A percentile compares a stretch with the other conserved stretches of the same genome.
Conservation (phyloP, 345 rosid genomes). For the Boechera stricta region DNA sequence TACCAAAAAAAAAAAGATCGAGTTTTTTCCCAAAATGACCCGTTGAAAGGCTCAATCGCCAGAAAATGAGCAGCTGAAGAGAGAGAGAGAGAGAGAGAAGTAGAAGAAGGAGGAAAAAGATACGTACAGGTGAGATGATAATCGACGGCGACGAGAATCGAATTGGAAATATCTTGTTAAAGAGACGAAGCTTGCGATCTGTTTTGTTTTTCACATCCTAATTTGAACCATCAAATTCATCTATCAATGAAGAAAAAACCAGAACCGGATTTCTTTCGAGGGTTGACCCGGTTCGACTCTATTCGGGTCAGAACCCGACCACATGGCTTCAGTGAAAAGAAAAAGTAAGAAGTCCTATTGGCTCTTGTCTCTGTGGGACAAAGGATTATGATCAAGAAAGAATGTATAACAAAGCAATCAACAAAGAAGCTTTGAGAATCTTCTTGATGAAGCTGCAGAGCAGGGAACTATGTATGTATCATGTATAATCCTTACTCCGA, state of each 20-base stretch:
- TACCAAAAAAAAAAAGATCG: not conserved
- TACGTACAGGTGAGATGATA: constrained; percentile 15
- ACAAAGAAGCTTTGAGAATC: not conserved
- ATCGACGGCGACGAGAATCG: not conserved
- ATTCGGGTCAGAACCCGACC: constrained; percentile 16
- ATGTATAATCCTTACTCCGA: not conserved
- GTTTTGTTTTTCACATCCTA: not conserved
- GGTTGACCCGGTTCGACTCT: not conserved
- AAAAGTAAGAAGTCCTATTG: not conserved
- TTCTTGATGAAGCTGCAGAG: not conserved
- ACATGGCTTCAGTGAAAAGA: constrained; percentile 49
- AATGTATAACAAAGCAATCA: not conserved
- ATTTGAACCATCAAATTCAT: not conserved
- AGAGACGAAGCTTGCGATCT: constrained; percentile 12
- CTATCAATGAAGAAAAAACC: not conserved
- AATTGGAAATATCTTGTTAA: constrained; percentile 2
- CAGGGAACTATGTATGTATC: not conserved
- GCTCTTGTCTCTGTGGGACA: not conserved
- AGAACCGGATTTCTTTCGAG: not conserved
- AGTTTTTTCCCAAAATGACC: not conserved
- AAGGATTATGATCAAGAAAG: not conserved
- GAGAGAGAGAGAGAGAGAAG: not conserved
- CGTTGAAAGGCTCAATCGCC: not conserved
- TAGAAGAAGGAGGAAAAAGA: not conserved
- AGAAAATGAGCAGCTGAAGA: not conserved